These are phyloP conservation scores for Phytopythium sindhum DNA, from an alignment of 352 stramenopile species.

Conservation along the genomic window DNA sequence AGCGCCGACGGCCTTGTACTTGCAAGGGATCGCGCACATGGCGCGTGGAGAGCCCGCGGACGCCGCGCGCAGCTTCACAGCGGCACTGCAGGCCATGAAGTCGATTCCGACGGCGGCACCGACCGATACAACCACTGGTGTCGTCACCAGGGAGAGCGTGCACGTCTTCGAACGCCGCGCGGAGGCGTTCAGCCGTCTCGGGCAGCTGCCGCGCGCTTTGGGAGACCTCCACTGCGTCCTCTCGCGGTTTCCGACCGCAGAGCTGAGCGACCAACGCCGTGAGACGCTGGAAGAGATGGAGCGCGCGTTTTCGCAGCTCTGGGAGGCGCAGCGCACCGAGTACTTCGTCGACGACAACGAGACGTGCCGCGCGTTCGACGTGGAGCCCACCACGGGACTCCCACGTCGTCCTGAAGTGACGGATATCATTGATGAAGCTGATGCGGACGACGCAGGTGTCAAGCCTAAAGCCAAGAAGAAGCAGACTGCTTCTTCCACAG, in stretches of 20 bases:
- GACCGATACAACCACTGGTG: no score
- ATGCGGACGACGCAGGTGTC: neutral
- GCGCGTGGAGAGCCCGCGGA: conserved; percentile 21
- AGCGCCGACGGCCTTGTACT: conserved; percentile 27
- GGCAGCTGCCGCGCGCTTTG: conserved; percentile 45
- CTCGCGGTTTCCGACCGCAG: conserved; percentile 16
- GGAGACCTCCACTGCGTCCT: conserved; percentile 36
- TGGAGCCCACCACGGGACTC: conserved; percentile 32
- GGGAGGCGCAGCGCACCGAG: conserved; percentile 39
- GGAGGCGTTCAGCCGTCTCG: conserved; percentile 37
- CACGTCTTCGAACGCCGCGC: conserved; percentile 42
- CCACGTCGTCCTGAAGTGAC: conserved; percentile 38
- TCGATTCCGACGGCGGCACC: neutral
- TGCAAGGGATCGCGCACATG: conserved; percentile 41
- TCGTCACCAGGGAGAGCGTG: conserved; percentile 23
- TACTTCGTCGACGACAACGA: conserved; percentile 52
- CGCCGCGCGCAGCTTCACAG: conserved; percentile 42
- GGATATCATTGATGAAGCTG: conserved; percentile 26
- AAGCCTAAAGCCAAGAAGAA: conserved; percentile 21
- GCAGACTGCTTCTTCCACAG: neutral
- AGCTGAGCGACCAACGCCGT: conserved; percentile 10
- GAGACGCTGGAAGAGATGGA: conserved; percentile 14
- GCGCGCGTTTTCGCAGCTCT: conserved; percentile 18
- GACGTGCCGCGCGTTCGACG: conserved; percentile 48
- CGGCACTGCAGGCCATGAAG: conserved; percentile 23